These are phyloP conservation scores for Phytomonas serpens DNA, from an alignment of 208 protist species.

Conservation along the genomic window DNA sequence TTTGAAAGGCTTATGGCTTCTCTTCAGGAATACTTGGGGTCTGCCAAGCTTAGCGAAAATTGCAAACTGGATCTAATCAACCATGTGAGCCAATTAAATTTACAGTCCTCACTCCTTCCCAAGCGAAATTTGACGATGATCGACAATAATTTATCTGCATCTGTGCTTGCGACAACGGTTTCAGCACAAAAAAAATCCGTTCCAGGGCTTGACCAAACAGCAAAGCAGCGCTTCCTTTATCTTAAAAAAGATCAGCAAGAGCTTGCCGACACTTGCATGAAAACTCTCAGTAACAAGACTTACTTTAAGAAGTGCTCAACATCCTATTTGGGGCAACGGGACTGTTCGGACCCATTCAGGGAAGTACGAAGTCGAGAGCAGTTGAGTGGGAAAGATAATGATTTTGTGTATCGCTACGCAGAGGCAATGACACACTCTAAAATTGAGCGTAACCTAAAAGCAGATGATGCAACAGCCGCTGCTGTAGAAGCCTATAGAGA, in stretches of 20 bases:
- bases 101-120: slow-evolving; percentile 36
- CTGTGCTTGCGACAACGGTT: slow-evolving; percentile 18
- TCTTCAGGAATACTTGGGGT: slow-evolving; percentile 49
- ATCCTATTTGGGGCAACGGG: slow-evolving; percentile 13
- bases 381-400: slow-evolving; percentile 53
- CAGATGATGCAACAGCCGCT: slow-evolving; percentile 22
- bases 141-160: slow-evolving; percentile 36
- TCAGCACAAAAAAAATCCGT: neutral
- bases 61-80: slow-evolving; percentile 71
- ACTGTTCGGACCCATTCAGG: slow-evolving; percentile 33
- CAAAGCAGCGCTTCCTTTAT: slow-evolving; percentile 12
- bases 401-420: slow-evolving; percentile 81
- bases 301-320: slow-evolving; percentile 61
- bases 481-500: slow-evolving; percentile 63
- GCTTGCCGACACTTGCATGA: slow-evolving; percentile 8
- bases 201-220: neutral
- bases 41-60: slow-evolving; percentile 41
- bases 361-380: slow-evolving; percentile 33
- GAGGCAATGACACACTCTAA: slow-evolving; percentile 31
- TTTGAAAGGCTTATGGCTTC: slow-evolving; percentile 33
- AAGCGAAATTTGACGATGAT: slow-evolving; percentile 42
- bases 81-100: slow-evolving; percentile 48
- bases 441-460: slow-evolving; percentile 26
- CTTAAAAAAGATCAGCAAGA: slow-evolving; percentile 26
- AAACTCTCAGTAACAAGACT: slow-evolving; percentile 10